Conservation (phyloP, 176 grass and related monocot species). For the Elaeis guineensis region DNA sequence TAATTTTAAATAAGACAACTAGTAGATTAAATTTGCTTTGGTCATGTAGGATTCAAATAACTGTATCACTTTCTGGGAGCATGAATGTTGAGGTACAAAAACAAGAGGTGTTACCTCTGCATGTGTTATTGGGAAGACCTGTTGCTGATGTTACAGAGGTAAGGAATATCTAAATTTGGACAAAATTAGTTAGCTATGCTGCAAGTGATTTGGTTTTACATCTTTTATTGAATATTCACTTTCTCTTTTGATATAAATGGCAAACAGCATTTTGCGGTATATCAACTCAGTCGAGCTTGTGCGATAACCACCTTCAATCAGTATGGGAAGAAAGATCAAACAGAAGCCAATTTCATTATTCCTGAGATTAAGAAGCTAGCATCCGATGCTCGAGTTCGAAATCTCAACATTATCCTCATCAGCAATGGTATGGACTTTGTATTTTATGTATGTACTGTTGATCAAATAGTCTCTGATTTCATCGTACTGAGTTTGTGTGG, state of each 20-base stretch:
- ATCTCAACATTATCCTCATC: conserved; percentile 66
- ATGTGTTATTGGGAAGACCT: conserved; percentile 60
- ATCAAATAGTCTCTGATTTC: neutral
- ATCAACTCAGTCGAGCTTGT: conserved; percentile 41
- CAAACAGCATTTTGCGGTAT: conserved; percentile 50
- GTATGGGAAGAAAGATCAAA: conserved; percentile 42
- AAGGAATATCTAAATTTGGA: neutral
- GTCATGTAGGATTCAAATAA: conserved; percentile 56
- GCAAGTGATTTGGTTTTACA: too few species aligned
- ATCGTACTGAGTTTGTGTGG: too few species aligned
- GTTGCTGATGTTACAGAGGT: conserved; percentile 21
- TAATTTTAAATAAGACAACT: too few species aligned
- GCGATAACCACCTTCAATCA: conserved; percentile 48
- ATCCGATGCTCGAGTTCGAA: conserved; percentile 43
- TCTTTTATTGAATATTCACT: too few species aligned
- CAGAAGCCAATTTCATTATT: conserved; percentile 70
- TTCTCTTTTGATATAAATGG: neutral
- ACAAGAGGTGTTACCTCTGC: conserved; percentile 56
- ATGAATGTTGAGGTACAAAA: conserved; percentile 41
- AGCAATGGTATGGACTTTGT: conserved; percentile 33
- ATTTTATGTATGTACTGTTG: conserved; percentile 12
- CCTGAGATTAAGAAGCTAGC: conserved; percentile 51
- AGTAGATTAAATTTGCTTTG: neutral
- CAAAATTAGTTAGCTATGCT: too few species aligned
- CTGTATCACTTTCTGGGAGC: conserved; percentile 41